A percentile compares a stretch with the other conserved stretches of the same genome.
These are phyloP conservation scores for Botrytis squamosa DNA, from an alignment of 2,329 filamentous ascomycete species.

Conservation along the genomic window DNA sequence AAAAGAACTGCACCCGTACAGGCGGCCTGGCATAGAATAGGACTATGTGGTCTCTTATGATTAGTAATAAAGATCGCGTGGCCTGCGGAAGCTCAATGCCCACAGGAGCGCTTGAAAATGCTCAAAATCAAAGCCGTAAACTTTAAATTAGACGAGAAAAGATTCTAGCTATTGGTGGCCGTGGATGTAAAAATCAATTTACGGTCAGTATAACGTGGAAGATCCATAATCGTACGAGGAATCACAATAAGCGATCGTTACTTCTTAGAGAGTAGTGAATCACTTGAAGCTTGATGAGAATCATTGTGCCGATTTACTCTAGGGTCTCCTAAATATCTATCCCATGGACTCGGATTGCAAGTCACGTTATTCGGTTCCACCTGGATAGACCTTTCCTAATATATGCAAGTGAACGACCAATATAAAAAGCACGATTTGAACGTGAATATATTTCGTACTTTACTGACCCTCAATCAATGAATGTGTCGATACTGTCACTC, in stretches of 20 bases:
- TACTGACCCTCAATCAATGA: background rate
- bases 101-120: too few species aligned
- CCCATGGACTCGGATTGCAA: background rate
- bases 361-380: background rate
- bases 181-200: background rate
- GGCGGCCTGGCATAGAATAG: rapidly evolving
- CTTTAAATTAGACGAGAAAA: background rate
- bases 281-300: background rate
- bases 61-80: too few species aligned
- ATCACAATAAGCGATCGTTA: background rate
- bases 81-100: too few species aligned
- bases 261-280: background rate
- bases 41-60: background rate
- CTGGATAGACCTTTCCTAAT: background rate
- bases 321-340: too few species aligned
- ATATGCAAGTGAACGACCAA: background rate
- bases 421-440: background rate
- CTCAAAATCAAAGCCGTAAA: too few species aligned
- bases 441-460: background rate
- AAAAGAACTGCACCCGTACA: background rate
- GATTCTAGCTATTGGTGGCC: background rate
- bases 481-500: background rate
- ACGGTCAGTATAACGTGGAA: background rate
- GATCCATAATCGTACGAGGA: background rate
- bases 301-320: background rate